Evolutionary conservation across 345 rosid species (phyloP), one percentile per base, ranked within the genome.

Genomic region (Corymbia maculata): DNA sequence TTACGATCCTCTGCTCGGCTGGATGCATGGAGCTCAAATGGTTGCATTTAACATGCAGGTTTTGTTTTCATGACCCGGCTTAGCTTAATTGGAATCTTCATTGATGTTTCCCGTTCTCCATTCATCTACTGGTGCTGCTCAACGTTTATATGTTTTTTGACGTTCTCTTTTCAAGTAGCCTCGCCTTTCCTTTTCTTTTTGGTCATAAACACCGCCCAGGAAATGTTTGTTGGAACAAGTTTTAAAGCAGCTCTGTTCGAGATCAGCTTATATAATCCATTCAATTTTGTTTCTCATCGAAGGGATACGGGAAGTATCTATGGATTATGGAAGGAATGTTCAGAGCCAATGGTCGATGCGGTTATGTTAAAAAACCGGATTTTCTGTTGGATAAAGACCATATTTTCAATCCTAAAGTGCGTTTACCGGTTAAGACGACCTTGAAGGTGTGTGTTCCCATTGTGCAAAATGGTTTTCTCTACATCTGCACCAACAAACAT

Each of bases 1-100:
- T 88, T 97, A 96, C 91, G 87, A 97, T 89, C 99, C 99, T 32
- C 88, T 94, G 10, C 61, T 95, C 55, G 98, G 98, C 49, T 97
- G 99, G 99, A 94, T 90, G 89, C 96, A 96, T 87, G 99, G 99
- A 91, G 99, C 99, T 91, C 99, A 97, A 90, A 96, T 97, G 99
- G 98, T 97, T 87, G 99, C 99, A 75, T 96, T 96, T 87, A 97
- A 97, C 89, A 97, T 97, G 99, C 99, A 97, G 95, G 99, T 97
- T 51, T 66, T 9, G 36, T 51, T 88, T 15, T 52, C 86, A n/a
- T 85, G 59, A 28, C 86, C 52, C 17, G 36, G 24, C 80, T 70
- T 70, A 36, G 45, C 80, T 70, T 70, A 36, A 70, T 36, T 8
- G 47, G 80, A 70, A 14, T 70, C 6, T 5, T 36, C 80, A 19